Evolutionary conservation across 306 rosid species (phyloP), one percentile per base, ranked within the genome.

Genomic region (Cercis canadensis): DNA sequence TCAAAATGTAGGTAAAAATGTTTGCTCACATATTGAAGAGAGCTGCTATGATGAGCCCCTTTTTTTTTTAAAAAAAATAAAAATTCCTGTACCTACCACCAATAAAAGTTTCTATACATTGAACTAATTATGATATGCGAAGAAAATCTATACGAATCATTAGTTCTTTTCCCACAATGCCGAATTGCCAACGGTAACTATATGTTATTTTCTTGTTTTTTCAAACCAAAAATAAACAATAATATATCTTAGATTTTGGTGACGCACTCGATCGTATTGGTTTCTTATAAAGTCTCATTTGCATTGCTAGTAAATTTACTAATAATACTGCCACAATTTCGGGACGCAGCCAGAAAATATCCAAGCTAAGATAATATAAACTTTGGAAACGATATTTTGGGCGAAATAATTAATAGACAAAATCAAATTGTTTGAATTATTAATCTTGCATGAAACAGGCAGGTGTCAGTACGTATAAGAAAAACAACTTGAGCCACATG

Each of bases 1-100:
- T 75, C 80, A 75, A 75, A 57, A 37, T 80, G 61, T 70, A 57
- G 84, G 81, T 75, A 45, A 58, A 65, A 70, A 58, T 63, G 75
- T 75, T 69, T 75, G 67, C 57, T 47, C 59, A 78, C 67, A 46
- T 50, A 54, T 80, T 64, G 57, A 87, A 75, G 72, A 74, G 77
- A 69, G 69, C 80, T 79, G 44, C 62, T 11, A 69, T 1, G 40
- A 59, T 24, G 43, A 69, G 36, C 31, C n/a, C 29, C n/a, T n/a
- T n/a, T 13, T 17, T 55, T 58, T 24, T 24, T 3, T 1, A 24
- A 24, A 24, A 24, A 24, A 1, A 24, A 24, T 24, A 24, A 50
- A 32, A 14, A 33, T 49, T 33, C 7, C 70, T 60, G 41, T 66
- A 62, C 81, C 85, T 29, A 80, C 79, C 67, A 24, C 11, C 43